Evolutionary conservation across 805 yeast genomes (phyloP).

Genomic region (Candida krabiensis): DNA sequence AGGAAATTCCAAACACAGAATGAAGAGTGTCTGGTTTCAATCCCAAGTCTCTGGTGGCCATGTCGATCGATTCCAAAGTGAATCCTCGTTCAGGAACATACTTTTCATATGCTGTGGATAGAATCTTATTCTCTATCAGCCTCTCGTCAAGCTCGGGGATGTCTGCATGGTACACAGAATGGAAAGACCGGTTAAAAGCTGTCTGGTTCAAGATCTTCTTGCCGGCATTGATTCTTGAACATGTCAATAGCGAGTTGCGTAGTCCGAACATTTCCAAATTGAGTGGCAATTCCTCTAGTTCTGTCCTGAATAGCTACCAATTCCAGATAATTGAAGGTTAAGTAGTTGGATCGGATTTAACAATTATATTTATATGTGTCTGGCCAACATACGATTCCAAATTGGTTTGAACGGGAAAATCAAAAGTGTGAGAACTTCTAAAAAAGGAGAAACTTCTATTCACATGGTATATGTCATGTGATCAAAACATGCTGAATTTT

Average conservation of each 20-base stretch:
- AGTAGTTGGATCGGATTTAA: too few species aligned
- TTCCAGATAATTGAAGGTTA: too few species aligned
- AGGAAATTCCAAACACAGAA: constrained; percentile 38
- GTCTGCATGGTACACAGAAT: constrained; percentile 38
- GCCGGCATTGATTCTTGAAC: not conserved
- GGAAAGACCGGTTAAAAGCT: constrained; percentile 25
- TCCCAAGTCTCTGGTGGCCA: constrained; percentile 43
- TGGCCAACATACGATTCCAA: too few species aligned
- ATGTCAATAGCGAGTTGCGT: not conserved
- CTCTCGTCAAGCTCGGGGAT: constrained; percentile 32
- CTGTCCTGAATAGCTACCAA: too few species aligned
- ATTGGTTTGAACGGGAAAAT: too few species aligned
- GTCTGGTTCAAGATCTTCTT: not conserved
- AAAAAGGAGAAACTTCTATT: too few species aligned
- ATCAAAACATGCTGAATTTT: too few species aligned
- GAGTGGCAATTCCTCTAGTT: too few species aligned
- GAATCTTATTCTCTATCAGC: constrained; percentile 40
- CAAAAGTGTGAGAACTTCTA: too few species aligned
- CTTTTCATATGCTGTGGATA: constrained; percentile 29
- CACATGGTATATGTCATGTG: too few species aligned
- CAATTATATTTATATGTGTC: too few species aligned
- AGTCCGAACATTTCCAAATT: not conserved
- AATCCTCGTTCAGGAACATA: constrained; percentile 49
- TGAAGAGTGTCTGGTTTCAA: constrained; percentile 41
- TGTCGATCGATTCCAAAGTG: constrained; percentile 37